phyloP scores from a whole-genome alignment of 1,284 basidiomycete genomes.

The Laetiporus sulphureus region DNA sequence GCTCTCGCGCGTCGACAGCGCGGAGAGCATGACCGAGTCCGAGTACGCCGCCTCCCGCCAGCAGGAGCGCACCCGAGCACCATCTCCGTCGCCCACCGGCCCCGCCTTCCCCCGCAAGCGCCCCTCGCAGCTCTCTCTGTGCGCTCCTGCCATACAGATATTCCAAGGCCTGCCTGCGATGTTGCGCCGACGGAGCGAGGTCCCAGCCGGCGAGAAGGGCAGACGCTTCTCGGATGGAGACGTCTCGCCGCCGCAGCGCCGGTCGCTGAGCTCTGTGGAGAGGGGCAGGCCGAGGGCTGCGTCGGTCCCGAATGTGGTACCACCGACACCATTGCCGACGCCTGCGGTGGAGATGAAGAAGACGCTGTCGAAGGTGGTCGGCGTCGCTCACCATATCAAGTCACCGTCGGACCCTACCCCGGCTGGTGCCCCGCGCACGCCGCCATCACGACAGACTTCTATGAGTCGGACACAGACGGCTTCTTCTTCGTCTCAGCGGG shows the following conservation, averaged over 20 bases:
- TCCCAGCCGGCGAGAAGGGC: not conserved
- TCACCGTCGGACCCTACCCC: not conserved
- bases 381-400: too few species aligned
- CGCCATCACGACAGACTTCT: not conserved
- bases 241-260: too few species aligned
- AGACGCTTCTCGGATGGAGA: not conserved
- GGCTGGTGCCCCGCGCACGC: not conserved
- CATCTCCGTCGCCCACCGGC: not conserved
- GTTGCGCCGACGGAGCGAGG: not conserved
- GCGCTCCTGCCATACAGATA: not conserved
- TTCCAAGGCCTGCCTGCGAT: not conserved
- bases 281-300: not conserved
- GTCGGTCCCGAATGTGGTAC: not conserved
- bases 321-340: too few species aligned
- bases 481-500: not conserved
- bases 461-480: not conserved
- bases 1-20: conserved; percentile 8
- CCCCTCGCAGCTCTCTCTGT: not conserved
- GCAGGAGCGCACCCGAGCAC: not conserved
- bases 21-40: conserved; percentile 2
- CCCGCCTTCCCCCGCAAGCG: not conserved
- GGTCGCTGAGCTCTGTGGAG: not conserved
- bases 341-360: too few species aligned
- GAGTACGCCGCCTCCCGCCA: not conserved
- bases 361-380: too few species aligned